These are phyloP conservation scores for Candida insectalens DNA, from an alignment of 805 yeast genomes.

Conservation along the genomic window DNA sequence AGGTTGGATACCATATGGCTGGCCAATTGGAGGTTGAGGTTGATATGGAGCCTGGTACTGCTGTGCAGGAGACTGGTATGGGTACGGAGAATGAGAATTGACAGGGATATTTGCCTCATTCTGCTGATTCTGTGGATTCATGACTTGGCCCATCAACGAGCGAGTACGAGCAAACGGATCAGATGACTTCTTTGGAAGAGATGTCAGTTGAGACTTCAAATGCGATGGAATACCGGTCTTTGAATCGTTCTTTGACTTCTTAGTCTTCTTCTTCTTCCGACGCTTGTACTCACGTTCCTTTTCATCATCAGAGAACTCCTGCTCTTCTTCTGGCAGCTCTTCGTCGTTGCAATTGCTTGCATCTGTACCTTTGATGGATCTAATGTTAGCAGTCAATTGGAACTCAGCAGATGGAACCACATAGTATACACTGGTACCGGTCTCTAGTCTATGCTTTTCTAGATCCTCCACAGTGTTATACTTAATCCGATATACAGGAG, in stretches of 20 bases:
- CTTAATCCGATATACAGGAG: slow-evolving; percentile 73
- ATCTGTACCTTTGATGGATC: slow-evolving; percentile 74
- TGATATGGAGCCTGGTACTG: slow-evolving; percentile 12
- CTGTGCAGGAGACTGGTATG: slow-evolving; percentile 10
- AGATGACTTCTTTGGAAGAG: slow-evolving; percentile 3
- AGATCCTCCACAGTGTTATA: slow-evolving; percentile 44
- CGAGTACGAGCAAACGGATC: not conserved
- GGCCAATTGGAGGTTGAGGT: slow-evolving; percentile 5
- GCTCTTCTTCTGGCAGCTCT: slow-evolving; percentile 87
- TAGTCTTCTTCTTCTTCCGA: slow-evolving; percentile 50
- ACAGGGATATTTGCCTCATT: not conserved
- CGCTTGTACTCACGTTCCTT: slow-evolving; percentile 66
- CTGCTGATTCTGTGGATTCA: slow-evolving; percentile 1
- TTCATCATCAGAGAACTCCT: slow-evolving; percentile 93
- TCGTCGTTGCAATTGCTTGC: slow-evolving; percentile 95
- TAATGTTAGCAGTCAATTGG: slow-evolving; percentile 64
- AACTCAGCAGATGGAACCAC: slow-evolving; percentile 79
- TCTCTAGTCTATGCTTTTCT: slow-evolving; percentile 32
- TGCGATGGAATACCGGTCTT: slow-evolving; percentile 9
- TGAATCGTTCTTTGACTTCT: slow-evolving; percentile 20
- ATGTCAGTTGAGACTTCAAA: slow-evolving; percentile 13
- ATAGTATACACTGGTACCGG: slow-evolving; percentile 56
- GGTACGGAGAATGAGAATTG: not conserved
- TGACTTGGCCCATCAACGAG: not conserved
- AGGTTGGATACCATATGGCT: too few species aligned